Base-by-base conservation (phyloP, 768 basidiomycete genomes). In the Phlegmacium glaucopus region DNA sequence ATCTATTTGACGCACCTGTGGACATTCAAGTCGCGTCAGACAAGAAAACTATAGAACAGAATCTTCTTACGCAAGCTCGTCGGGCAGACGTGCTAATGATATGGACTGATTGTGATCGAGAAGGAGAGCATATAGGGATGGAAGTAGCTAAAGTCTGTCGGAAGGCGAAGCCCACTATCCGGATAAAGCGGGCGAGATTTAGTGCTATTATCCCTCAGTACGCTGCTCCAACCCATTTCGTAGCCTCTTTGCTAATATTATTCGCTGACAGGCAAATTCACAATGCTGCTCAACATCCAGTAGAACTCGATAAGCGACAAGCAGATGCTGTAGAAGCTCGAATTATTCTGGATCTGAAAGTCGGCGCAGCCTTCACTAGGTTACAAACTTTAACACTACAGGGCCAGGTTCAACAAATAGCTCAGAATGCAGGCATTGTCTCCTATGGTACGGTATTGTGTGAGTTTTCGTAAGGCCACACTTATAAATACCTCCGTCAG, bases 61-160 rank as follows among this genome's bases (percentile, higher is more conserved):
- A 99, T 61, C 75, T 99, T 18, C 67, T 69, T 46, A 66, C 61
- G 2, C 92, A 94, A 65, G 91, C 94, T 2, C 75, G 83, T 39
- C 68, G 72, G 9, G 82, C 87, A 7, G 80, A 94, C 46, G 81
- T 80, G 53, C 70, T 99, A 39, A 94, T 99, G 90, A 97, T 99
- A 52, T 99, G 96, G 96, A 99, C 96, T 25, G 96, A 99, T 75
- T 99, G 96, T 65, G 96, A 99, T 71, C 75, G 96, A 59, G 96
- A 99, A 67, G 96, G 96, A 27, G 96, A 99, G 67, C 89, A 95
- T 63, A 99, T 99, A 52, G 96, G 96, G 2, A 78, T 79, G 54
- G 94, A 98, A 63, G 80, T 99, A 30, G 80, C 76, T 9, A 72
- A 68, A 9, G 82, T 94, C 7, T 97, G 94, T 61, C 70, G 78